Conservation (phyloP, 2,329 filamentous ascomycete genomes). For the Trichoderma koningii region DNA sequence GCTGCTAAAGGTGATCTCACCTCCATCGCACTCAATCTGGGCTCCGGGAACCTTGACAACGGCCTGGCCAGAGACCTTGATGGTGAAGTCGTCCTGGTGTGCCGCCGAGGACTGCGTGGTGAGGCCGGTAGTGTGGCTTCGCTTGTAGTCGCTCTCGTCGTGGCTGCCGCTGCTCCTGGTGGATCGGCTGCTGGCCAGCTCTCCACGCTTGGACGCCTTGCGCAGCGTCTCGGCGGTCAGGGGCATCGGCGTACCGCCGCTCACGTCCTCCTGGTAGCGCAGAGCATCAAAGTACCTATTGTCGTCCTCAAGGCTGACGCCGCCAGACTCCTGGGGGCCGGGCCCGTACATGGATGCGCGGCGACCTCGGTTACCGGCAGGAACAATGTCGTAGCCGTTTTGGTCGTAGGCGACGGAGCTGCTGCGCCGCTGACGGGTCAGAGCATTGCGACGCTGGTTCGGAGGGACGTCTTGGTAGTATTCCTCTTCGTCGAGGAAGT, state of each 20-base stretch:
- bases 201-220: slow-evolving; percentile 50
- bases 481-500: slow-evolving; percentile 39
- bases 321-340: slow-evolving; percentile 39
- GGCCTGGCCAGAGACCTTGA: slow-evolving; percentile 60
- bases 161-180: slow-evolving; percentile 61
- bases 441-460: slow-evolving; percentile 36
- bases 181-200: slow-evolving; percentile 55
- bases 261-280: slow-evolving; percentile 57
- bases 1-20: slow-evolving; percentile 59
- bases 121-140: slow-evolving; percentile 62
- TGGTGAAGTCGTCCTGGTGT: slow-evolving; percentile 61
- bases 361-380: slow-evolving; percentile 41
- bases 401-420: slow-evolving; percentile 44
- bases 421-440: slow-evolving; percentile 42
- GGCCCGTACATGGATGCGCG: slow-evolving; percentile 47
- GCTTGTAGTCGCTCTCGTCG: slow-evolving; percentile 64
- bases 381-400: slow-evolving; percentile 46
- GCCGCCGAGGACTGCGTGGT: slow-evolving; percentile 51
- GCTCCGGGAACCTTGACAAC: slow-evolving; percentile 58
- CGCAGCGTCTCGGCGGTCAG: slow-evolving; percentile 60
- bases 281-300: slow-evolving; percentile 45
- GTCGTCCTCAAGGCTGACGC: slow-evolving; percentile 42
- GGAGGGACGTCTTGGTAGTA: slow-evolving; percentile 46
- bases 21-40: slow-evolving; percentile 62
- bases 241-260: slow-evolving; percentile 47